Evolutionary conservation across 352 stramenopile species (phyloP), one percentile per base, ranked within the genome.

Genomic region (Hyaloperonospora arabidopsidis): DNA sequence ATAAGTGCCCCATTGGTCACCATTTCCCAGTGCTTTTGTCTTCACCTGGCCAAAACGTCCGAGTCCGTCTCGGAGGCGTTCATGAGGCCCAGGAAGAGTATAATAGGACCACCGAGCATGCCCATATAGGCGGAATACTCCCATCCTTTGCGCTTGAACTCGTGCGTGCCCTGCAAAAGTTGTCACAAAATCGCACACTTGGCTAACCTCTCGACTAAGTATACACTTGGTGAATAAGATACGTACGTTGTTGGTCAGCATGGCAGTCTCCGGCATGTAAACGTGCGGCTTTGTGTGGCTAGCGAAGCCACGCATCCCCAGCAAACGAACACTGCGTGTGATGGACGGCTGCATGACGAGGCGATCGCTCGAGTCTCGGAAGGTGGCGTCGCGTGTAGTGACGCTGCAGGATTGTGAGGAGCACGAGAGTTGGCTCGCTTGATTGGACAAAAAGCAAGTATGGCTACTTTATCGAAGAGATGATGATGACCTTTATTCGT

Each of bases 191-290:
- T 4, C 25, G 25, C 25, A 32, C 25, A 32, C 25, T 32, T 32
- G 25, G 25, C 15, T 8, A 41, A 41, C n/a, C 12, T 1, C 12
- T 44, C n/a, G 11, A 44, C 19, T 19, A 11, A 22, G n/a, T 19
- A 44, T 19, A n/a, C 38, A 22, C 12, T 44, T 23, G 15, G 2
- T n/a, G 19, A 2, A 55, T 7, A 36, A 28, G 7, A 18, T 14
- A 54, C 76, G 61, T 67, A 93, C 83, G 61, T 93, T 89, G 66
- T 87, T 89, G 32, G 80, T 91, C 52, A 93, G 59, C 83, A 93
- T 93, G 38, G 83, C 74, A 2, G 80, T 93, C 79, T 93, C 83
- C 0, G 83, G 77, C 79, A 92, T 92, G 62, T 83, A 68, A 48
- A 89, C 69, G 52, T 84, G 76, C 32, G 63, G 63, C 55, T 82